Conservation (phyloP, 345 rosid genomes). For the Anastatica hierochuntica region DNA sequence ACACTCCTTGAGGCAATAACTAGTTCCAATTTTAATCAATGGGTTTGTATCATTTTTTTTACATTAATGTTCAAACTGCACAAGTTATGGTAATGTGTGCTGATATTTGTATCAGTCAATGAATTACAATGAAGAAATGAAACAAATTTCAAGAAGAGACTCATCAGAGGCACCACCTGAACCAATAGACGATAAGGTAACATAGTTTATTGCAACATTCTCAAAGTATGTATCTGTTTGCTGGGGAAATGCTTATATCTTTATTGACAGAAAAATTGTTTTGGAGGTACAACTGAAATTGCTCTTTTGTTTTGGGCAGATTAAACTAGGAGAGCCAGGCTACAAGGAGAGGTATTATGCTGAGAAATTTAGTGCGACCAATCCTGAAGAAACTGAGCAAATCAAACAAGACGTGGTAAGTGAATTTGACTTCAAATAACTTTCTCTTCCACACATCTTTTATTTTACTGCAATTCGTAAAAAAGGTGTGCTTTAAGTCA, state of each 20-base stretch:
- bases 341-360: constrained; percentile 88
- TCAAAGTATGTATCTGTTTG: not conserved
- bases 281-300: not conserved
- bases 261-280: not conserved
- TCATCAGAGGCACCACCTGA: constrained; percentile 46
- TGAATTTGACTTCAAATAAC: constrained; percentile 6
- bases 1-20: not conserved
- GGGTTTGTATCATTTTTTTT: not conserved
- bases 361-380: constrained; percentile 65
- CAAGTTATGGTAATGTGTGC: constrained; percentile 10
- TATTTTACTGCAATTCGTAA: no score
- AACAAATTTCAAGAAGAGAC: constrained; percentile 62
- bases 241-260: constrained; percentile 1
- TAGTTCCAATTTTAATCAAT: constrained; percentile 1
- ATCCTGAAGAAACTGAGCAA: constrained; percentile 46
- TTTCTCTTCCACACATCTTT: not conserved
- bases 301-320: constrained; percentile 28
- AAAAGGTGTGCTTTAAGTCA: not conserved
- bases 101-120: constrained; percentile 39
- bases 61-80: not conserved
- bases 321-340: constrained; percentile 93
- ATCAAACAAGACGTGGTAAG: constrained; percentile 72
- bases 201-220: not conserved
- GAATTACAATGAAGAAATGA: constrained; percentile 71
- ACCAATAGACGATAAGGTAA: constrained; percentile 67